These are phyloP conservation scores for Aspergillus tubingensis DNA, from an alignment of 2,329 filamentous ascomycete species.

Conservation along the genomic window DNA sequence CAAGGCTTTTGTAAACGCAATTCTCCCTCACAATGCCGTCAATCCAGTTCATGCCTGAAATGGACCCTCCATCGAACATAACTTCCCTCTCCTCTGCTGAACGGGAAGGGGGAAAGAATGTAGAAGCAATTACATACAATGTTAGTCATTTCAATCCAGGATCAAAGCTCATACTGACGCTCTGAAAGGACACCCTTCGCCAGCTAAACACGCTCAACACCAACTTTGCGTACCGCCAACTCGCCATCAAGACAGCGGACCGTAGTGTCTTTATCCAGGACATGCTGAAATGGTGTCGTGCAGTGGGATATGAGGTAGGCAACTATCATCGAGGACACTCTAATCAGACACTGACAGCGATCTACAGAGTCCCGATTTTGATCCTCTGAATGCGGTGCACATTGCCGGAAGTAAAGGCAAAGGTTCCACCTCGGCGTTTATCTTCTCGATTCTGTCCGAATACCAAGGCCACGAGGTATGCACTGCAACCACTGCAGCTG, in stretches of 20 bases:
- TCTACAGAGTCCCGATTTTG: background rate
- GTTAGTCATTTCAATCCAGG: background rate
- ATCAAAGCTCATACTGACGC: background rate
- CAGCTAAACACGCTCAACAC: background rate
- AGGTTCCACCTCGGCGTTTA: conserved; percentile 1
- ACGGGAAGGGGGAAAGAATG: background rate
- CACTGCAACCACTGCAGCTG: background rate
- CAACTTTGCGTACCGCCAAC: background rate
- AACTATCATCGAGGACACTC: too few relatives aligned
- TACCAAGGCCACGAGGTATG: background rate
- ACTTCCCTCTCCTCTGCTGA: background rate
- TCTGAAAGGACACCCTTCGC: background rate
- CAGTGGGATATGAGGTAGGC: background rate
- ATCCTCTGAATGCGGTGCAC: background rate
- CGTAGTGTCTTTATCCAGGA: background rate
- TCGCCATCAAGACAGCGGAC: background rate
- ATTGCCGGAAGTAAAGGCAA: conserved; percentile 4
- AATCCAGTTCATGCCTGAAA: background rate
- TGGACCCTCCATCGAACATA: background rate
- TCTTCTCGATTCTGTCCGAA: background rate
- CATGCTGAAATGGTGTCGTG: background rate
- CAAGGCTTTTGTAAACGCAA: background rate
- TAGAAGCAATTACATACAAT: background rate
- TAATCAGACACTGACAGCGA: background rate
- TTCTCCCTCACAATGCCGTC: background rate